phyloP scores from a whole-genome alignment of 2,329 filamentous ascomycete genomes.

The Penicillium polonicum region DNA sequence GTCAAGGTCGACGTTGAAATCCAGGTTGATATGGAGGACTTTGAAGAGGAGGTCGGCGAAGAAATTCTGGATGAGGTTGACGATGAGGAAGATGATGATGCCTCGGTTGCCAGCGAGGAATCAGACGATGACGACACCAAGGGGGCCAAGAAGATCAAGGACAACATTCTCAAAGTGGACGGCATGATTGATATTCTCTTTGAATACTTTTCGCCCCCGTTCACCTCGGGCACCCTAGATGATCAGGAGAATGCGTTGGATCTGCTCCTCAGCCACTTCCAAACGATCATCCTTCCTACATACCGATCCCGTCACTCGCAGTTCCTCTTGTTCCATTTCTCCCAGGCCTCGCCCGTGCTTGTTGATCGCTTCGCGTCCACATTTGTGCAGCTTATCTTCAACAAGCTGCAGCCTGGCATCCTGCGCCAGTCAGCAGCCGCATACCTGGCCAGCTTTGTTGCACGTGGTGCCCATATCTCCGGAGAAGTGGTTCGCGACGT shows the following conservation, averaged over 20 bases:
- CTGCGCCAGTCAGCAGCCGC: conserved; percentile 81
- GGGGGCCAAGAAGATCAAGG: conserved; percentile 68
- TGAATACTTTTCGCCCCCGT: conserved; percentile 72
- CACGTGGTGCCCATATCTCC: conserved; percentile 79
- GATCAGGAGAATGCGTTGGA: conserved; percentile 72
- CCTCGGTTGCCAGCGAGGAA: conserved; percentile 62
- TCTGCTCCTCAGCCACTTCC: conserved; percentile 80
- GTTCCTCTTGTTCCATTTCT: conserved; percentile 94
- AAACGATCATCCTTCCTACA: conserved; percentile 82
- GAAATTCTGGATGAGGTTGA: conserved; percentile 58
- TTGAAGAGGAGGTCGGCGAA: conserved; percentile 83
- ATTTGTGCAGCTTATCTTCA: conserved; percentile 70
- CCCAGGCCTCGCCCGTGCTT: conserved; percentile 74
- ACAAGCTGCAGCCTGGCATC: conserved; percentile 67
- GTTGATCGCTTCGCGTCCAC: conserved; percentile 80
- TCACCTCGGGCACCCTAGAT: conserved; percentile 66
- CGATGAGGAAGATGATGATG: conserved; percentile 62
- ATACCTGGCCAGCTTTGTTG: conserved; percentile 92
- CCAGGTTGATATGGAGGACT: conserved; percentile 86
- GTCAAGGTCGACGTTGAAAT: conserved; percentile 96
- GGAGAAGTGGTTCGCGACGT: conserved; percentile 75
- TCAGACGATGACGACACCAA: conserved; percentile 49
- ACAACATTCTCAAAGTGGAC: conserved; percentile 88
- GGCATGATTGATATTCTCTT: conserved; percentile 86
- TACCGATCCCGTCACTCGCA: conserved; percentile 91